Percentiles rank a stretch among this genome's conserved stretches.
phyloP scores from a whole-genome alignment of 495 filamentous ascomycete species.

The Aspergillus taichungensis region DNA sequence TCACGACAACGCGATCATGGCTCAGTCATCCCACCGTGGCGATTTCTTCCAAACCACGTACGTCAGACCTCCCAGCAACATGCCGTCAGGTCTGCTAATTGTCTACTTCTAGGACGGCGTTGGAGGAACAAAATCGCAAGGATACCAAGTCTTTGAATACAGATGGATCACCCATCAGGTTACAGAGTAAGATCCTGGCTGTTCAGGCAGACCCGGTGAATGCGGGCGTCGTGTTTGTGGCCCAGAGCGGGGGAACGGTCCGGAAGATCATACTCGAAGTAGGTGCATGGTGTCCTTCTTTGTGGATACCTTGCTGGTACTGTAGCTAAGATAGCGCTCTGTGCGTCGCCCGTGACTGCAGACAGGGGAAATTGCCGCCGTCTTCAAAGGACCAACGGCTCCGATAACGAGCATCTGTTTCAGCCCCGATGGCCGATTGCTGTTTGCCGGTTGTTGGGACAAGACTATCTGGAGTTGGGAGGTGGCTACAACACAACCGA shows the following conservation, averaged over 20 bases:
- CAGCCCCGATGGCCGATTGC: constrained; percentile 44
- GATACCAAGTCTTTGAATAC: constrained; percentile 74
- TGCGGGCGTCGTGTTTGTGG: constrained; percentile 58
- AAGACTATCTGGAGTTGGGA: constrained; percentile 83
- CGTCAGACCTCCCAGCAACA: constrained; percentile 17
- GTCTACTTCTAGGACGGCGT: constrained; percentile 48
- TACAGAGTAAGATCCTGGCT: constrained; percentile 81
- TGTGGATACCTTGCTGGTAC: background rate
- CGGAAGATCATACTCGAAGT: constrained; percentile 68
- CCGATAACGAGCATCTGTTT: constrained; percentile 73
- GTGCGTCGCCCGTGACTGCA: constrained; percentile 11
- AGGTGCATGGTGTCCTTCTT: constrained; percentile 35
- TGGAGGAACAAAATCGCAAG: constrained; percentile 63
- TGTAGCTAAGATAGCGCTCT: constrained; percentile 2
- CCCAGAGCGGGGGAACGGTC: constrained; percentile 73
- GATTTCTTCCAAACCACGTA: constrained; percentile 91
- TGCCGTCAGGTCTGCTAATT: constrained; percentile 6
- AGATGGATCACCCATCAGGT: constrained; percentile 67
- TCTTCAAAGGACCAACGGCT: constrained; percentile 66
- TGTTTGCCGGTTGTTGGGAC: constrained; percentile 93
- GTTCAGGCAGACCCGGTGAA: constrained; percentile 59
- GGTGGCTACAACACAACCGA: constrained; percentile 40
- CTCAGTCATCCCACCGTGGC: constrained; percentile 52
- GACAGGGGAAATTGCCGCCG: constrained; percentile 39
- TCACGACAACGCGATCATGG: constrained; percentile 39